phyloP scores from a whole-genome alignment of 1,284 basidiomycete species.

The Trametes versicolor region DNA sequence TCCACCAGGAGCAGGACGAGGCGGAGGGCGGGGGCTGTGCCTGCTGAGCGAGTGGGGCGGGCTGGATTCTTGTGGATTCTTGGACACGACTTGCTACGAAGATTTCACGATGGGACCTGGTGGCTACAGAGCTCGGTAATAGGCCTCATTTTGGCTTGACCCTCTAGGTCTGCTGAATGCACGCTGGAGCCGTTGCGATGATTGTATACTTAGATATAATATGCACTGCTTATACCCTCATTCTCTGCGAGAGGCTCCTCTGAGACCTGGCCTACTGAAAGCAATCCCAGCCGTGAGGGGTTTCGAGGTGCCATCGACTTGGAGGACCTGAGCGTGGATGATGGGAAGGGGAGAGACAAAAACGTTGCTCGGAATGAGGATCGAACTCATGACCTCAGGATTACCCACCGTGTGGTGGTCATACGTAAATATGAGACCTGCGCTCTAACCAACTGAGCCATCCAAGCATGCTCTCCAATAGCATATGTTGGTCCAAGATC shows the following conservation, averaged over 20 bases:
- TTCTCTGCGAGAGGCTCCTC: not conserved
- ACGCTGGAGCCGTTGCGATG: not conserved
- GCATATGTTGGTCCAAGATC: too few species aligned
- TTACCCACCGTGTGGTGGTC: not conserved
- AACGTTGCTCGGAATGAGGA: not conserved
- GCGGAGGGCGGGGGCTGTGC: constrained; percentile 36
- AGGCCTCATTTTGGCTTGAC: not conserved
- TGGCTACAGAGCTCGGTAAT: not conserved
- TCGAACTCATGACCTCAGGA: constrained; percentile 6
- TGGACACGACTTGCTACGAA: constrained; percentile 6
- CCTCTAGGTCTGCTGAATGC: not conserved
- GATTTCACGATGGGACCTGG: not conserved
- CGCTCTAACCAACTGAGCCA: constrained; percentile 4
- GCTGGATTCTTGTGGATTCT: not conserved
- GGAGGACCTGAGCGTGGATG: too few species aligned
- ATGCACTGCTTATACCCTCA: constrained; percentile 1
- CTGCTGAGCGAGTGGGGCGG: constrained; percentile 24
- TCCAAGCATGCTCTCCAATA: not conserved
- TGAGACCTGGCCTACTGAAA: not conserved
- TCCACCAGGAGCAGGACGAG: constrained; percentile 34
- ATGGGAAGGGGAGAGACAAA: not conserved
- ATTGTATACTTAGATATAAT: constrained; percentile 3
- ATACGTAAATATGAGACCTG: constrained; percentile 5
- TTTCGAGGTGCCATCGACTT: too few species aligned
- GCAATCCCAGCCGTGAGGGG: not conserved